These are phyloP conservation scores for Wickerhamomyces canadensis DNA, from an alignment of 805 yeast genomes.

Conservation along the genomic window DNA sequence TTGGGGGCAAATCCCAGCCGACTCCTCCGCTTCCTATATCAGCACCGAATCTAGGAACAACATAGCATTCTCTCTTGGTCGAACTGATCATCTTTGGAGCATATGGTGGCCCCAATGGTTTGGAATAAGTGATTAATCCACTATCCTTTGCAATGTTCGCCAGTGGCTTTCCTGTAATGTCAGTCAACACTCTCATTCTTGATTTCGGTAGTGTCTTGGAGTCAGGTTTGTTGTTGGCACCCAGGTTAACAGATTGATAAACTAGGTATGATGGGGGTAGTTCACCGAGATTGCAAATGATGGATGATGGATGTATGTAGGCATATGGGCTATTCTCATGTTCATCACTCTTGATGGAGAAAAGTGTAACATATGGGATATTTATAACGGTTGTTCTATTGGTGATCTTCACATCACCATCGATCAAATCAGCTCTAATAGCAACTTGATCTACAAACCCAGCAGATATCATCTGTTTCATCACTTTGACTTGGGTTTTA, in stretches of 20 bases:
- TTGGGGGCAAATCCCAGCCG: constrained; percentile 88
- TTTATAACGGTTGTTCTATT: constrained; percentile 52
- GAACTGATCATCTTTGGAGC: constrained; percentile 67
- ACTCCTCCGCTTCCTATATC: constrained; percentile 74
- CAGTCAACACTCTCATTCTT: constrained; percentile 73
- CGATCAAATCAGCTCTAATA: constrained; percentile 69
- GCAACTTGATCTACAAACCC: constrained; percentile 93
- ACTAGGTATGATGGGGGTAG: constrained; percentile 78
- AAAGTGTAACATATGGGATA: constrained; percentile 61
- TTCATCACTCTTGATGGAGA: constrained; percentile 29
- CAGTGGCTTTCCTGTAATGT: constrained; percentile 67
- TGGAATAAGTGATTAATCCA: constrained; percentile 74
- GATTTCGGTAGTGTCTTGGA: constrained; percentile 38
- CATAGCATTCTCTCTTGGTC: constrained; percentile 79
- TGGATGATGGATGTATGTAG: constrained; percentile 76
- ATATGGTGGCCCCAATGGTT: constrained; percentile 87
- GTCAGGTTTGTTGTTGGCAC: constrained; percentile 41
- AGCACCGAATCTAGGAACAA: constrained; percentile 87
- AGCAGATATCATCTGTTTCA: constrained; percentile 88
- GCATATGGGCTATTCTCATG: constrained; percentile 47
- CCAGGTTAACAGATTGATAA: constrained; percentile 59
- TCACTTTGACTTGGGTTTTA: constrained; percentile 61
- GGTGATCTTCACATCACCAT: constrained; percentile 54
- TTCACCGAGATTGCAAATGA: constrained; percentile 54
- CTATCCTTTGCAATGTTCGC: constrained; percentile 73